A percentile compares a stretch with the other conserved stretches of the same genome.
These are phyloP conservation scores for Chytriomyces sp. DNA, from an alignment of 192 early-diverging fungal species.

Conservation along the genomic window DNA sequence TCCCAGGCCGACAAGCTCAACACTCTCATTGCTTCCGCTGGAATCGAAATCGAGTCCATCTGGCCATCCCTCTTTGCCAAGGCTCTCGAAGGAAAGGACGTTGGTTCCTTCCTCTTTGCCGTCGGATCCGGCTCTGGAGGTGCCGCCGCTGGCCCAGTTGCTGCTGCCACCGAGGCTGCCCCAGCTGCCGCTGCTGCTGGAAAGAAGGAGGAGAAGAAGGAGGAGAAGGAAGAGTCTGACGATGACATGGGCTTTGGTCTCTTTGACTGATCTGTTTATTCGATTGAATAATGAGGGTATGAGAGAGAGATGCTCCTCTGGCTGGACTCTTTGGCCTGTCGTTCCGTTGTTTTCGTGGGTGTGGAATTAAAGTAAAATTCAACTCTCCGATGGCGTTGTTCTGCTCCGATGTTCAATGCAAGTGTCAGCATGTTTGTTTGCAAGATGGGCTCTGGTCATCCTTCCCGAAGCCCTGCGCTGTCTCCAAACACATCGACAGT, in stretches of 20 bases:
- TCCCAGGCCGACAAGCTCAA: conserved; percentile 95
- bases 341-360: too few relatives aligned
- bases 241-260: too few relatives aligned
- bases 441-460: too few relatives aligned
- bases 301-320: background rate
- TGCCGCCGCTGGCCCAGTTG: conserved; percentile 61
- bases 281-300: too few relatives aligned
- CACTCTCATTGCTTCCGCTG: conserved; percentile 89
- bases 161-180: conserved; percentile 55
- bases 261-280: conserved; percentile 17
- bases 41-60: conserved; percentile 89
- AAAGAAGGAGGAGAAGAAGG: conserved; percentile 55
- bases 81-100: conserved; percentile 92
- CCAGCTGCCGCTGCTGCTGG: conserved; percentile 54
- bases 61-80: conserved; percentile 97
- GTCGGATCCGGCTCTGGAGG: too few relatives aligned
- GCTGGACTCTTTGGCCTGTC: too few relatives aligned
- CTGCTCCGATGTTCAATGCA: too few relatives aligned
- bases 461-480: too few relatives aligned
- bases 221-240: too few relatives aligned
- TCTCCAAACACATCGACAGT: too few relatives aligned
- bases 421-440: too few relatives aligned
- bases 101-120: conserved; percentile 84
- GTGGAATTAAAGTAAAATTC: background rate
- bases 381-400: conserved; percentile 32